These are phyloP conservation scores for Deinandra increscens DNA, from an alignment of 129 eudicot species.

Conservation along the genomic window DNA sequence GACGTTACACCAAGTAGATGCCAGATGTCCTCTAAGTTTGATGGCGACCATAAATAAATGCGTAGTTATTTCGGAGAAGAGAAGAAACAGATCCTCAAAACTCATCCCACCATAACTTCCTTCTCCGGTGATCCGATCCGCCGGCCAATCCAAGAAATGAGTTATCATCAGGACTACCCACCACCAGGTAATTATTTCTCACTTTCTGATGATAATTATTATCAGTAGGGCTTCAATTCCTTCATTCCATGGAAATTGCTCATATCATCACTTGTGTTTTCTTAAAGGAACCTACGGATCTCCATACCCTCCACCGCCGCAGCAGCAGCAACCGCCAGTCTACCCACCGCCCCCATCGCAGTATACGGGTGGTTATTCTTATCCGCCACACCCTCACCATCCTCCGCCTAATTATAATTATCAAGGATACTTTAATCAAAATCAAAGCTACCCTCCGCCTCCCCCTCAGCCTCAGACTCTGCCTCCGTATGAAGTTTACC, in stretches of 20 bases:
- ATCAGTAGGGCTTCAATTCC: neutral
- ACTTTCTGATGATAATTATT: too few species aligned
- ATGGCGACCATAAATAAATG: neutral
- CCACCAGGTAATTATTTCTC: conserved; percentile 24
- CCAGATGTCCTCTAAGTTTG: neutral
- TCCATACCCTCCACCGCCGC: conserved; percentile 26
- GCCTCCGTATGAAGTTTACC: conserved; percentile 16
- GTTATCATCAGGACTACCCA: conserved; percentile 29
- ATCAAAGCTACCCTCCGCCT: conserved; percentile 22
- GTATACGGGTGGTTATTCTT: too few species aligned
- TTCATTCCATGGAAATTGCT: neutral
- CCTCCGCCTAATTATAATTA: too few species aligned
- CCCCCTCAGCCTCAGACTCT: conserved; percentile 21
- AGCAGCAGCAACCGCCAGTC: conserved; percentile 4
- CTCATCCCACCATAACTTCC: too few species aligned
- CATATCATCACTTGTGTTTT: neutral
- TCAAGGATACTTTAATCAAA: conserved; percentile 37
- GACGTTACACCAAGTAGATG: neutral
- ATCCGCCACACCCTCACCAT: conserved; percentile 6
- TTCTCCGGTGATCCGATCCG: too few species aligned
- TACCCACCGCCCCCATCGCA: conserved; percentile 15
- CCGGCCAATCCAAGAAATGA: conserved; percentile 25
- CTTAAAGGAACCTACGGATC: conserved; percentile 15
- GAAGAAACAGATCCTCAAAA: too few species aligned
- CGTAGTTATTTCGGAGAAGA: neutral